Conservation (phyloP, 2,329 filamentous ascomycete species). For the Trichoderma semiorbis region DNA sequence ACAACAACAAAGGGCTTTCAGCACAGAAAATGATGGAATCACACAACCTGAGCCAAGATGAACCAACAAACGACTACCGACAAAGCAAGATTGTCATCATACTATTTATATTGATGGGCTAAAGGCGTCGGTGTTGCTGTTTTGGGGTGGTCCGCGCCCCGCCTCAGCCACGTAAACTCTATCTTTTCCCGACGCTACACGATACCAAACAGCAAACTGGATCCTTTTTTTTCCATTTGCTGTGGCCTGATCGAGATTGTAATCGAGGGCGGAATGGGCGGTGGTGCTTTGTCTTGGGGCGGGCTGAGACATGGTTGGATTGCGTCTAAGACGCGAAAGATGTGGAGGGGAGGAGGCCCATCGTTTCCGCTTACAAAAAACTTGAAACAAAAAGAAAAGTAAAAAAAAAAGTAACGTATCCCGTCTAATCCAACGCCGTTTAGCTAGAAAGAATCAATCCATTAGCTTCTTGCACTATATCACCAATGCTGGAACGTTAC, state of each 20-base stretch:
- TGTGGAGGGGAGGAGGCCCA: not conserved
- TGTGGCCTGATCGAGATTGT: conserved; percentile 2
- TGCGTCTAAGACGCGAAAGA: not conserved
- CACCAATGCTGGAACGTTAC: not conserved
- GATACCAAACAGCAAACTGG: not conserved
- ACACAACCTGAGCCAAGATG: not conserved
- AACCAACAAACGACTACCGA: not conserved
- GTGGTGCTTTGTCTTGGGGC: not conserved
- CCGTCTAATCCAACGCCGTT: not conserved
- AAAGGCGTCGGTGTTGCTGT: conserved; percentile 10
- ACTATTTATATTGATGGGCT: conserved; percentile 1
- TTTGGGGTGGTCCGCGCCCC: conserved; percentile 20
- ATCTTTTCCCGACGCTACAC: not conserved
- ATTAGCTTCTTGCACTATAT: not conserved
- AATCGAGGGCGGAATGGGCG: not conserved
- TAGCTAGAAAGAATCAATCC: not conserved
- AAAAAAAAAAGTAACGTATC: not conserved
- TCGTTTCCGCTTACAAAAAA: not conserved
- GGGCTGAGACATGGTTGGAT: not conserved
- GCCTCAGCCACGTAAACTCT: conserved; percentile 10
- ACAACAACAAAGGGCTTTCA: not conserved
- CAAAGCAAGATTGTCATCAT: not conserved
- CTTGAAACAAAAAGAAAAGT: not conserved
- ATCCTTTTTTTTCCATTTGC: not conserved
- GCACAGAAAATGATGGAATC: not conserved